Percentiles rank a stretch among this genome's conserved stretches.
Conservation (phyloP, 345 rosid species). For the Populus pruinosa region DNA sequence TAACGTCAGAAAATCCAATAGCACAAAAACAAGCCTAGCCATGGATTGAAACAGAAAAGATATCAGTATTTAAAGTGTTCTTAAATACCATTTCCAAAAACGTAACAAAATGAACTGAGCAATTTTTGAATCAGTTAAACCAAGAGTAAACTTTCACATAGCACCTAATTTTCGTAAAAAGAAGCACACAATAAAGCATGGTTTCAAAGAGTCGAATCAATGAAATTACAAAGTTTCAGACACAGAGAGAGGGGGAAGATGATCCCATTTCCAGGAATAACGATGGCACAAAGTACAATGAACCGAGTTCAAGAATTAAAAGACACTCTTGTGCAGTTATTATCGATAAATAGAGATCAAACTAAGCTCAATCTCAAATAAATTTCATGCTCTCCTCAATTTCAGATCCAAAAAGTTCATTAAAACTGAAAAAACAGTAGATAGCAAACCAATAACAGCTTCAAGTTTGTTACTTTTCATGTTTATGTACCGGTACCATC, state of each 20-base stretch:
- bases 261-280: constrained; percentile 9
- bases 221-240: neutral
- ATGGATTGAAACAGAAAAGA: constrained; percentile 1
- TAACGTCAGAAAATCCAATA: neutral
- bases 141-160: neutral
- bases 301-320: constrained; percentile 8
- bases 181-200: neutral
- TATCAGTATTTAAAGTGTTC: neutral
- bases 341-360: constrained; percentile 24
- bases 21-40: neutral
- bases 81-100: neutral
- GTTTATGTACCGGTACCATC: neutral
- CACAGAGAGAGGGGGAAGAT: neutral
- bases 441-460: neutral
- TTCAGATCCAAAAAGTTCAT: constrained; percentile 21
- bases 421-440: neutral
- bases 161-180: neutral
- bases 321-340: constrained; percentile 9
- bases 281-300: constrained; percentile 12
- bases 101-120: neutral
- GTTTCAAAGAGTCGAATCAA: constrained; percentile 6
- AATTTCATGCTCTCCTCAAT: neutral
- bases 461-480: neutral
- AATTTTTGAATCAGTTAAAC: neutral
- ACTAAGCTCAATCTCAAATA: constrained; percentile 5